Evolutionary conservation across 306 rosid genomes (phyloP).

Genomic region (Glycine soja): DNA sequence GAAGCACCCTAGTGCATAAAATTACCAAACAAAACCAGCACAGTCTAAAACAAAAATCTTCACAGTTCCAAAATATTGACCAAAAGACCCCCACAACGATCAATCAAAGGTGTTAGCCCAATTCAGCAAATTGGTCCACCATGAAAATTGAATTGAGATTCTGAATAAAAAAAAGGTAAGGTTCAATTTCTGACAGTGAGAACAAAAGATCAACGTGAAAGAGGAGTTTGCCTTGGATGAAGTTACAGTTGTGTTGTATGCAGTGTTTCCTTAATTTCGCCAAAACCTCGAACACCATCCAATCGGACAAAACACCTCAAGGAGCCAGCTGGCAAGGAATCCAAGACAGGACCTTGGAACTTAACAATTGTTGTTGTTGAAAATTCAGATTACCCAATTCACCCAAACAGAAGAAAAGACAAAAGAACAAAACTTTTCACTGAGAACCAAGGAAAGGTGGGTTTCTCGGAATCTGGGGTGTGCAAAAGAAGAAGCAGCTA

Average conservation of each 20-base stretch:
- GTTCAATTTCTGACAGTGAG: too few species aligned
- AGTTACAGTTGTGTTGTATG: neutral
- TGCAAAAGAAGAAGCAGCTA: slow-evolving; percentile 27
- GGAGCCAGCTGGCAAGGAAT: slow-evolving; percentile 39
- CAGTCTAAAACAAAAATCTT: slow-evolving; percentile 29
- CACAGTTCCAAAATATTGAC: slow-evolving; percentile 31
- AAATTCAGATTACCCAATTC: slow-evolving; percentile 27
- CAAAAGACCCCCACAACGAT: slow-evolving; percentile 18
- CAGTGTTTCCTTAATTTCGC: slow-evolving; percentile 37
- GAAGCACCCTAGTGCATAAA: neutral
- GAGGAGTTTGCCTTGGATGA: slow-evolving; percentile 23
- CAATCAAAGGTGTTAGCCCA: slow-evolving; percentile 39
- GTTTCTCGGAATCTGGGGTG: slow-evolving; percentile 16
- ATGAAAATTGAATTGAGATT: slow-evolving; percentile 35
- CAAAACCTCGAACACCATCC: slow-evolving; percentile 49
- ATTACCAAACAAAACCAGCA: slow-evolving; percentile 18
- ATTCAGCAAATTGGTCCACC: slow-evolving; percentile 47
- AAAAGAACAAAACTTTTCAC: slow-evolving; percentile 24
- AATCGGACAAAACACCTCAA: slow-evolving; percentile 38
- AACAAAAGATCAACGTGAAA: neutral
- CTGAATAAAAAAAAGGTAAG: neutral
- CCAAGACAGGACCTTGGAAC: slow-evolving; percentile 13
- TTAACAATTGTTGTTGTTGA: neutral
- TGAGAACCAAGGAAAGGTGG: slow-evolving; percentile 34
- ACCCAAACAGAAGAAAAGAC: slow-evolving; percentile 33